Percentiles rank a stretch among this genome's conserved stretches.
Conservation (phyloP, 83 land plant genomes). For the Isoetes engelmannii region DNA sequence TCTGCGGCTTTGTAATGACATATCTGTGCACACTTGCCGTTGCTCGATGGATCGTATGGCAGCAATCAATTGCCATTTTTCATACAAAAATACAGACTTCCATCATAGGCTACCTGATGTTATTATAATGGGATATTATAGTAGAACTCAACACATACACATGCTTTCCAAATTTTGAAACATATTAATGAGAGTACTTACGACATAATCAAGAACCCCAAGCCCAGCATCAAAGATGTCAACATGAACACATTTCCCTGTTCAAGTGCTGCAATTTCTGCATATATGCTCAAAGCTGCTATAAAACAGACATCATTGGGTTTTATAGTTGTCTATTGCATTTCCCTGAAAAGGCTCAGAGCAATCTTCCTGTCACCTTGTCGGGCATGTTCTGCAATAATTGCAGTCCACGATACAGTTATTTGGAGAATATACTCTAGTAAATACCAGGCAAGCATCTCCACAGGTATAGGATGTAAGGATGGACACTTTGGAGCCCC, state of each 20-base stretch:
- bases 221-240: background rate
- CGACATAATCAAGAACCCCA: background rate
- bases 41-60: too few species aligned
- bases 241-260: background rate
- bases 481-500: too few species aligned
- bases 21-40: too few species aligned
- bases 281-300: background rate
- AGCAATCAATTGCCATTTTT: background rate
- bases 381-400: too few species aligned
- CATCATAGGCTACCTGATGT: too few species aligned
- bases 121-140: too few species aligned
- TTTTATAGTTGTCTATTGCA: background rate
- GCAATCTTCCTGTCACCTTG: background rate
- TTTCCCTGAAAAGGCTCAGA: background rate
- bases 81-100: too few species aligned
- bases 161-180: background rate
- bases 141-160: too few species aligned
- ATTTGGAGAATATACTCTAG: background rate
- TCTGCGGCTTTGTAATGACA: too few species aligned
- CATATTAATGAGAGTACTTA: background rate
- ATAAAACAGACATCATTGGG: constrained; percentile 5
- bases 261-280: constrained; percentile 5
- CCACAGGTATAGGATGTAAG: too few species aligned
- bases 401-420: background rate
- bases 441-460: background rate